These are phyloP conservation scores for Paramecium octaurelia DNA, from an alignment of 73 alveolate species.

Conservation along the genomic window DNA sequence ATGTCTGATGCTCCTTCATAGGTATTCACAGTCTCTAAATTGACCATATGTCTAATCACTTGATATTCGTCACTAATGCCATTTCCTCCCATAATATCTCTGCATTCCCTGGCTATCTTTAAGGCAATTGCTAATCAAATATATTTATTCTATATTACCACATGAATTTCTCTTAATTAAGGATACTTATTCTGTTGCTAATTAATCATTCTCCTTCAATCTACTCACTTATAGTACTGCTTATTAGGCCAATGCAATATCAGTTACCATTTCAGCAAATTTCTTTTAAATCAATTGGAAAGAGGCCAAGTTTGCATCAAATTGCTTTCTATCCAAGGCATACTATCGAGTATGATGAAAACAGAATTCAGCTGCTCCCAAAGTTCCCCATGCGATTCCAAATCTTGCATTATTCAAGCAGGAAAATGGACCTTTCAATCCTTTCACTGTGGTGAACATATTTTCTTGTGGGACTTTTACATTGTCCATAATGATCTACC, in stretches of 20 bases:
- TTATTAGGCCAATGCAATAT: conserved; percentile 77
- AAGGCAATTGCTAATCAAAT: conserved; percentile 57
- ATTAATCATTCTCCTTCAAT: conserved; percentile 77
- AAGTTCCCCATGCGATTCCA: conserved; percentile 96
- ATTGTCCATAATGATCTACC: conserved; percentile 93
- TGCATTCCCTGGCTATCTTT: conserved; percentile 84
- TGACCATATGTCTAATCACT: conserved; percentile 85
- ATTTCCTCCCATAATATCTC: conserved; percentile 95
- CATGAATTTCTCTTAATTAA: conserved; percentile 90
- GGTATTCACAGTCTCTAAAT: conserved; percentile 89
- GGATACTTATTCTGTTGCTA: conserved; percentile 91
- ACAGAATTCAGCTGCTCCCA: conserved; percentile 96
- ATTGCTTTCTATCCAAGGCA: conserved; percentile 79
- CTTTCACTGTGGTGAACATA: conserved; percentile 72
- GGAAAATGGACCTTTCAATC: conserved; percentile 94
- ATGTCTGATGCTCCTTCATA: conserved; percentile 87
- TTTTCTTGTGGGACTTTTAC: conserved; percentile 87
- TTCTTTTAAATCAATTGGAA: conserved; percentile 78
- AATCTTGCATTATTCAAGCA: conserved; percentile 91
- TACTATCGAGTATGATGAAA: conserved; percentile 75
- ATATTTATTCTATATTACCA: conserved; percentile 41
- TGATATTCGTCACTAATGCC: conserved; percentile 95
- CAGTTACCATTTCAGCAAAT: conserved; percentile 89
- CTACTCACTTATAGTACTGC: conserved; percentile 73
- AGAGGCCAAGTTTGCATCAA: conserved; percentile 80